Evolutionary conservation across 495 filamentous ascomycete genomes (phyloP), one percentile per base, ranked within the genome.

Genomic region (Chaetomium cochliodes): DNA sequence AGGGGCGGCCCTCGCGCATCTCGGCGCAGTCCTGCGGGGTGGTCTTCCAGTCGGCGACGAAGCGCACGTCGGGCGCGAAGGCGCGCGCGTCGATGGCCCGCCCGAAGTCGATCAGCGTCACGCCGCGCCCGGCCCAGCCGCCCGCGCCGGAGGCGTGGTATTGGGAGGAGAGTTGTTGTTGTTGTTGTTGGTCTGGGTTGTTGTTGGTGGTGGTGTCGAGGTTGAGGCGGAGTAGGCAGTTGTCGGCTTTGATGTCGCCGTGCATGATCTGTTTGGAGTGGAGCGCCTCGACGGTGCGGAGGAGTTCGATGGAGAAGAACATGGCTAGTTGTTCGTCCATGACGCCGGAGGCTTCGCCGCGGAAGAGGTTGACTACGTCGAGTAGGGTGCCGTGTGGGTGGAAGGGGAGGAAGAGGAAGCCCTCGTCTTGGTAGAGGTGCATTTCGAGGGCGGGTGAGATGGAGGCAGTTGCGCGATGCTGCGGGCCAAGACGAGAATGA

Each of bases 221-320:
- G 13, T 80, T 75, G 57, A 97, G 85, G 11, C 94, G 92, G 47
- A 97, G 85, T 1, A 98, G 85, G 67, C 92, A 93, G 74, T 98
- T 98, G 73, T 98, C 94, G 1, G 89, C 86, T 76, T 98, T 98
- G 68, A 98, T 81, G 70, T 98, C 94, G 53, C 94, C 96, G 73
- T 98, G 94, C 28, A 97, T 80, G 66, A 98, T 84, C 9, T 85
- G 84, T 63, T 88, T 87, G 2, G 85, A 70, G 77, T 98, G 94
- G 60, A 98, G 81, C 0, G 87, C 87, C 78, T 98, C 93, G 23
- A 96, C 81, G 0, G 92, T 96, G 50, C 94, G 89, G 65, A 98
- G 82, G 33, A 98, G 85, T 75, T 98, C 94, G 64, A 98, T 81
- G 23, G 90, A 84, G 77, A 97, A 94, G 81, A 97, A 98, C 91